Conservation (phyloP, 2,329 filamentous ascomycete genomes). For the Samsoniella hepiali region DNA sequence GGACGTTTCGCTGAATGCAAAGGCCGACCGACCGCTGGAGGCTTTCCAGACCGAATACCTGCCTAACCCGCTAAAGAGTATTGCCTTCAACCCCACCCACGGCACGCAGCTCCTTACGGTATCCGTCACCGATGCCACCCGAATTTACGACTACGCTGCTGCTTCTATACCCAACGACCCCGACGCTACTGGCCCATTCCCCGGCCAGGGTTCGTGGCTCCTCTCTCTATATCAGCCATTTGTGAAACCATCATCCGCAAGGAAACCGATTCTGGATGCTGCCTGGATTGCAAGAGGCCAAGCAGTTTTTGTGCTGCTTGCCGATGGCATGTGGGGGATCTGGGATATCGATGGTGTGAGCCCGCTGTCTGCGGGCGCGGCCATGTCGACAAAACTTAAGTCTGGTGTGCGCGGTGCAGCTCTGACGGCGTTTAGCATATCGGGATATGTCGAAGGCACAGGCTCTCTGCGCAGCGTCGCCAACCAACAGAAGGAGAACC, state of each 20-base stretch:
- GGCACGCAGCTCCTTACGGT: slow-evolving; percentile 57
- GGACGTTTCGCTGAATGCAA: slow-evolving; percentile 51
- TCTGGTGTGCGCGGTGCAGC: slow-evolving; percentile 56
- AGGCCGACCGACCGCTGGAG: slow-evolving; percentile 31
- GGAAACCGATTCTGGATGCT: slow-evolving; percentile 61
- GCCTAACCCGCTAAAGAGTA: slow-evolving; percentile 49
- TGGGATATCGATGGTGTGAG: slow-evolving; percentile 63
- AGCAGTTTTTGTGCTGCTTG: slow-evolving; percentile 56
- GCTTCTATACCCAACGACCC: slow-evolving; percentile 52
- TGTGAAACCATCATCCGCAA: slow-evolving; percentile 43
- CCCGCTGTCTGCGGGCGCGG: slow-evolving; percentile 40
- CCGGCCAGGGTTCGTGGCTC: slow-evolving; percentile 61
- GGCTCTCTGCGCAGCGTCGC: slow-evolving; percentile 47
- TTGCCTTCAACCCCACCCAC: slow-evolving; percentile 60
- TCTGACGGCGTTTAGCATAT: slow-evolving; percentile 54
- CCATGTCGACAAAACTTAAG: slow-evolving; percentile 48
- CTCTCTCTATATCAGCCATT: slow-evolving; percentile 60
- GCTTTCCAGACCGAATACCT: slow-evolving; percentile 62
- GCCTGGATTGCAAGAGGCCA: slow-evolving; percentile 60
- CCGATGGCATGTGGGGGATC: slow-evolving; percentile 65
- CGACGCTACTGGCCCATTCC: slow-evolving; percentile 47
- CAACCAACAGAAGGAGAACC: slow-evolving; percentile 35
- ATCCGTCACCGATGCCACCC: slow-evolving; percentile 52
- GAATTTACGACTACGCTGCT: slow-evolving; percentile 59
- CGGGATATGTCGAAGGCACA: slow-evolving; percentile 59